Evolutionary conservation across 305 asterid genomes (phyloP).

Genomic region (Fraxinus latifolia): DNA sequence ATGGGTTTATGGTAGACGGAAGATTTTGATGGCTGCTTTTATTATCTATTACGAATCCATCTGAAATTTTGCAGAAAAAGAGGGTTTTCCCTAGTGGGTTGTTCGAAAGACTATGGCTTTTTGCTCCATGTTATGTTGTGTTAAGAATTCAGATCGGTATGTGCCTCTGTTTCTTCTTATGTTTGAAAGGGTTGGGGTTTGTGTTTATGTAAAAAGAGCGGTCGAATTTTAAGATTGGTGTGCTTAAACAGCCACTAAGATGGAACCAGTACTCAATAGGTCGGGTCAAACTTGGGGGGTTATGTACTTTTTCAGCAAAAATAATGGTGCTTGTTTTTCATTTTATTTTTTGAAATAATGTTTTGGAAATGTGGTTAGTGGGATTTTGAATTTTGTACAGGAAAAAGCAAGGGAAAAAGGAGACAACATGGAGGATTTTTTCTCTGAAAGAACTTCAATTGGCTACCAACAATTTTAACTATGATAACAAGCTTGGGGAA

Average conservation of each 20-base stretch:
- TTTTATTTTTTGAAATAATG: neutral
- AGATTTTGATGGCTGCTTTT: neutral
- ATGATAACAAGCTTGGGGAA: conserved; percentile 96
- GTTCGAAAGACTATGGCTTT: conserved; percentile 42
- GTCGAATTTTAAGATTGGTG: neutral
- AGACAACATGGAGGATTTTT: conserved; percentile 75
- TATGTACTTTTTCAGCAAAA: neutral
- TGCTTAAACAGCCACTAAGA: neutral
- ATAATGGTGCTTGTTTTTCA: neutral
- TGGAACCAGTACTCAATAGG: neutral
- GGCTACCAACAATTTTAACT: conserved; percentile 89
- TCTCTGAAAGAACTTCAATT: conserved; percentile 85
- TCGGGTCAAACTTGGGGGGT: neutral
- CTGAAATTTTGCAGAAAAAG: conserved; percentile 28
- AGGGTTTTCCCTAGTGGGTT: conserved; percentile 20
- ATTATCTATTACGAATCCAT: neutral
- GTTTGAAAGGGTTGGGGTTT: neutral
- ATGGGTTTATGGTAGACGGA: neutral
- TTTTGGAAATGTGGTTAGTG: conserved; percentile 14
- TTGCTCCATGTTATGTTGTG: conserved; percentile 55
- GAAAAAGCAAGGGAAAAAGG: conserved; percentile 60
- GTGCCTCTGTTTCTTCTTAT: conserved; percentile 18
- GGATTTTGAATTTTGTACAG: conserved; percentile 38
- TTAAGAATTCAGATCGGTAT: conserved; percentile 69
- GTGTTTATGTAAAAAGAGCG: neutral